Evolutionary conservation across 352 stramenopile genomes (phyloP), one percentile per base, ranked within the genome.

Genomic region (Pythium aquatile): DNA sequence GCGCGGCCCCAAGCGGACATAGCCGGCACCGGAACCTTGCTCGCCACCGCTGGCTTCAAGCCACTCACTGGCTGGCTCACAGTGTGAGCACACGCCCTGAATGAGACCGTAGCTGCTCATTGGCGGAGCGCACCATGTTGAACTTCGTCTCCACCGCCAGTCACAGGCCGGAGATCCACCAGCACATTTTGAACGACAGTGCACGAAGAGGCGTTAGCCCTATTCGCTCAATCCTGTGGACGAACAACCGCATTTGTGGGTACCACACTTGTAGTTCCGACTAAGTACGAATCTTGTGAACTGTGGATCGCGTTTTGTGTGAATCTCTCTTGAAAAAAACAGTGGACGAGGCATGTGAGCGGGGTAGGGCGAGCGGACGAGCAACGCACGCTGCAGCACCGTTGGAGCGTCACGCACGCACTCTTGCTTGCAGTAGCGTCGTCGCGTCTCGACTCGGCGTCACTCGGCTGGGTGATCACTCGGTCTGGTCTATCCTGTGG

Each of bases 301-400:
- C 20, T 13, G 9, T 35, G 16, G 42, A 42, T 42, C 42, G 20
- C 20, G 20, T 2, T 2, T 3, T 3, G 20, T 24, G 1, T 20
- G 29, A 48, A 17, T 11, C 0, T 42, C 46, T 56, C 35, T n/a
- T 17, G 28, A 49, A 49, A 48, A 49, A 49, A 49, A 42, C 32
- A 53, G 68, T 71, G 68, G 68, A 74, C 68, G 68, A 72, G 44
- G 42, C 42, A 49, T 49, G 42, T 49, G 42, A 59, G 47, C 44
- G 42, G 58, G 63, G 14, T 74, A 70, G 63, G 68, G 68, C 11
- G 65, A 51, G 66, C 66, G 66, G 66, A 73, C 66, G 49, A 46
- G 10, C 40, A 29, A 59, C 39, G 16, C 53, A 58, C 16, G 49
- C 40, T 16, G 14, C 42, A 49, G 5, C 17, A 14, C 39, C 10